Evolutionary conservation across 2,329 filamentous ascomycete species (phyloP).

Genomic region (Xylariales sp.): DNA sequence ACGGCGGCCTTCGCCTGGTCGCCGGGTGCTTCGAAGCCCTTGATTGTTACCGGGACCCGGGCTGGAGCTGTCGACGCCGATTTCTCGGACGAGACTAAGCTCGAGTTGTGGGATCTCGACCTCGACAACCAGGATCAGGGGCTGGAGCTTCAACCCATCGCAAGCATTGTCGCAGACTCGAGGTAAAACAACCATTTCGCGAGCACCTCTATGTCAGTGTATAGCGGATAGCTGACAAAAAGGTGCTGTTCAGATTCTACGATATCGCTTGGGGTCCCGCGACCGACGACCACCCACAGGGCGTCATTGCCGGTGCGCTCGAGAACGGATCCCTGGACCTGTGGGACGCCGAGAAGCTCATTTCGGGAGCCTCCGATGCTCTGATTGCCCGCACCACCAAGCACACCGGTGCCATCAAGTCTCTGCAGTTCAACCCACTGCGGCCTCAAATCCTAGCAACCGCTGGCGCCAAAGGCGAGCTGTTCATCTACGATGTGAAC

Average conservation of each 20-base stretch:
- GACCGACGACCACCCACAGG: slow-evolving; percentile 71
- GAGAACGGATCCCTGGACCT: slow-evolving; percentile 92
- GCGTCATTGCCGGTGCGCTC: slow-evolving; percentile 90
- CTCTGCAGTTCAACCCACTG: slow-evolving; percentile 93
- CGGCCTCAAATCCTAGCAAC: slow-evolving; percentile 89
- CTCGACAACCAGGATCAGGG: slow-evolving; percentile 72
- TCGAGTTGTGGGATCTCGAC: slow-evolving; percentile 93
- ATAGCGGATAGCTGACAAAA: slow-evolving; percentile 1
- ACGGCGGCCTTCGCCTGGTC: slow-evolving; percentile 98
- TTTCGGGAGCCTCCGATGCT: slow-evolving; percentile 60
- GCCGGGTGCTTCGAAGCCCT: slow-evolving; percentile 69
- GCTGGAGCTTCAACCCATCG: slow-evolving; percentile 80
- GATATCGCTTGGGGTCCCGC: slow-evolving; percentile 92
- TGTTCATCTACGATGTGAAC: slow-evolving; percentile 93
- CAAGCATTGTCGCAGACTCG: slow-evolving; percentile 81
- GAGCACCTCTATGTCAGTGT: slow-evolving; percentile 1
- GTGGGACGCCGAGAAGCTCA: slow-evolving; percentile 78
- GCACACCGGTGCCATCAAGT: slow-evolving; percentile 88
- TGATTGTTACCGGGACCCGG: slow-evolving; percentile 89
- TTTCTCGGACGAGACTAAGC: slow-evolving; percentile 94
- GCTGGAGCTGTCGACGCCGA: slow-evolving; percentile 94
- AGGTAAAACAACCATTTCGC: slow-evolving; percentile 50
- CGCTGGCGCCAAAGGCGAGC: slow-evolving; percentile 89
- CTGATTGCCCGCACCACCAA: slow-evolving; percentile 82
- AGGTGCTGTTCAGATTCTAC: slow-evolving; percentile 67